Base-by-base conservation (phyloP, 176 grass and related monocot species). In the Cenchrus americanus region DNA sequence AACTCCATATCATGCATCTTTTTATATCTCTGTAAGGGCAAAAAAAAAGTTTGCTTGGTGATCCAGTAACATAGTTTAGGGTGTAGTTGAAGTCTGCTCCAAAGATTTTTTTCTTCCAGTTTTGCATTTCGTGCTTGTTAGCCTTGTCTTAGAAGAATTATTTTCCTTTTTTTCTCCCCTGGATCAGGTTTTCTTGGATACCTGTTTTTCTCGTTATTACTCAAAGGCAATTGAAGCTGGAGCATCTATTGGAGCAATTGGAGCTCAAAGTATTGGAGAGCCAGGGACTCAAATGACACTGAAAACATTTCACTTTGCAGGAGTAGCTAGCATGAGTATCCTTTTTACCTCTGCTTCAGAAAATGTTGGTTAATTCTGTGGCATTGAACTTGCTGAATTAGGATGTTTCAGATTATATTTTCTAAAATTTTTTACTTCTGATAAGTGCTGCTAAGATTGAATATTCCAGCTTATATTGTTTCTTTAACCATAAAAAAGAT, bases 301-400 rank as follows among this genome's bases (percentile, higher is more conserved):
- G 53, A 98, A 98, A 86, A 98, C 95, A 47, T 98, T 98, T 68
- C 95, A 98, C 71, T 98, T 98, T 94, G 95, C 95, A 69, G 95
- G 95, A 89, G 95, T 98, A 84, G 95, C 95, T 79, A 97, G 92
- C 84, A 98, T 98, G 95, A 98, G 92, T 94, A 94, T 94, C 92
- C 87, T 89, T 79, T 76, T 82, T 82, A 78, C 73, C 53, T 54
- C n/a, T 54, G 54, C 21, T 82, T 85, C 22, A 75, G 26, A 88
- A 81, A 77, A 47, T 71, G 18, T 27, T 73, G 24, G 0, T 77
- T 81, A 51, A 10, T 64, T 66, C 51, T 65, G 32, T 89, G n/a
- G 23, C 19, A 19, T 81, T 54, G 69, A 53, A 62, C 15, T 54
- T 76, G 44, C 14, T 72, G 12, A 71, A 58, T 11, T 72, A 22